Conservation (phyloP, 208 protist genomes). For the Entamoeba invadens region DNA sequence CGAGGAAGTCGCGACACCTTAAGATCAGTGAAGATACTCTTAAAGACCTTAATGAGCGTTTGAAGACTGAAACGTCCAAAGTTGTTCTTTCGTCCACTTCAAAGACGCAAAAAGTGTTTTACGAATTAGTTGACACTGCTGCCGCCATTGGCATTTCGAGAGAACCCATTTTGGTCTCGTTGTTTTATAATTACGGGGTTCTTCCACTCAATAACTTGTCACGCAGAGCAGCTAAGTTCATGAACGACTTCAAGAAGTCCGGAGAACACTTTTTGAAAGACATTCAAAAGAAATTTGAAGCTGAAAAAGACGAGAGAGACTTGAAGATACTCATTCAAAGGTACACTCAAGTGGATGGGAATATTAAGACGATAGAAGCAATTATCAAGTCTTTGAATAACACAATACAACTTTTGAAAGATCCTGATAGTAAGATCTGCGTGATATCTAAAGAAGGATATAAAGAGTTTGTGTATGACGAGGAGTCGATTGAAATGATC, state of each 20-base stretch:
- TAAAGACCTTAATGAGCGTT: too few species aligned
- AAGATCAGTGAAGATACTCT: too few species aligned
- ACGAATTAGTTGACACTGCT: too few species aligned
- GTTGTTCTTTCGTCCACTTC: too few species aligned
- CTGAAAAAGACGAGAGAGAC: not conserved
- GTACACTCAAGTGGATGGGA: not conserved
- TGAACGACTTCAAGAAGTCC: not conserved
- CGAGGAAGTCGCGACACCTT: too few species aligned
- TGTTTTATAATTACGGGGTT: not conserved
- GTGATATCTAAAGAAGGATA: too few species aligned
- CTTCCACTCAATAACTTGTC: not conserved
- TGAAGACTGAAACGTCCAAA: too few species aligned
- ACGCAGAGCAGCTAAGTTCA: not conserved
- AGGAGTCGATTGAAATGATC: too few species aligned
- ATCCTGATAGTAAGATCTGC: too few species aligned
- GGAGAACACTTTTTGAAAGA: not conserved
- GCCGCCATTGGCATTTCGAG: not conserved
- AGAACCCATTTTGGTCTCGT: not conserved
- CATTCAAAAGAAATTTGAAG: not conserved
- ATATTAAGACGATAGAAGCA: not conserved
- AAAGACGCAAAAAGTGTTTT: too few species aligned
- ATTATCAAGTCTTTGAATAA: not conserved
- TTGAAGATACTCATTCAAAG: not conserved
- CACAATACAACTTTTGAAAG: too few species aligned
- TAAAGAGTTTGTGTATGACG: too few species aligned